Percentiles rank a stretch among this genome's conserved stretches.
These are phyloP conservation scores for Yamadazyma membranifaciens DNA, from an alignment of 1,139 yeast genomes.

Conservation along the genomic window DNA sequence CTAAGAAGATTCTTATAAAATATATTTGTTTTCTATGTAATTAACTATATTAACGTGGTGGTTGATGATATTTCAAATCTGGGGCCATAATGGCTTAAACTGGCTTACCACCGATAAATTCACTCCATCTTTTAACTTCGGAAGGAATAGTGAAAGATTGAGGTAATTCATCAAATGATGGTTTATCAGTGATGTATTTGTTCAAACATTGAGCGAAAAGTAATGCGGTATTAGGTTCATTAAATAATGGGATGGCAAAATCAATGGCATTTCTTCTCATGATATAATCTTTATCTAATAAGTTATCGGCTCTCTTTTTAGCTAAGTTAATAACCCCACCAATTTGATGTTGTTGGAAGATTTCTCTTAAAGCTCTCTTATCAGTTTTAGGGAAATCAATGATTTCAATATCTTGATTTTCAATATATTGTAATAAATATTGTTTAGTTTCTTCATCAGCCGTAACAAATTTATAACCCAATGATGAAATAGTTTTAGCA, in stretches of 20 bases:
- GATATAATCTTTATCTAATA: slow-evolving; percentile 86
- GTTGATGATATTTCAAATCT: too few relatives aligned
- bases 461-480: slow-evolving; percentile 81
- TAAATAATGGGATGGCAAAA: slow-evolving; percentile 92
- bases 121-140: slow-evolving; percentile 96
- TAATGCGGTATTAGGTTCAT: slow-evolving; percentile 90
- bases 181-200: slow-evolving; percentile 63
- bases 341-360: slow-evolving; percentile 82
- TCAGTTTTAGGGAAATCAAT: slow-evolving; percentile 91
- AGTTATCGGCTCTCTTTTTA: slow-evolving; percentile 77
- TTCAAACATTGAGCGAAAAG: slow-evolving; percentile 84
- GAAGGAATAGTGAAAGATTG: slow-evolving; percentile 61
- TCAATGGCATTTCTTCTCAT: slow-evolving; percentile 99
- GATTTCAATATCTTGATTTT: slow-evolving; percentile 51
- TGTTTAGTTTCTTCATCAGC: slow-evolving; percentile 71
- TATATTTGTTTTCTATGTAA: too few relatives aligned
- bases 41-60: too few relatives aligned
- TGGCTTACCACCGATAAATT: slow-evolving; percentile 89
- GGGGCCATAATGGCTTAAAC: slow-evolving; percentile 37
- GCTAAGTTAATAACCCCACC: slow-evolving; percentile 92
- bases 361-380: slow-evolving; percentile 89
- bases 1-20: too few relatives aligned
- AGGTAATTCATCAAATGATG: slow-evolving; percentile 39
- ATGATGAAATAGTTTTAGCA: slow-evolving; percentile 63
- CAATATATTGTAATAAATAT: slow-evolving; percentile 55